Conservation (phyloP, 371 early-diverging fungal species). For the Massospora cicadina region DNA sequence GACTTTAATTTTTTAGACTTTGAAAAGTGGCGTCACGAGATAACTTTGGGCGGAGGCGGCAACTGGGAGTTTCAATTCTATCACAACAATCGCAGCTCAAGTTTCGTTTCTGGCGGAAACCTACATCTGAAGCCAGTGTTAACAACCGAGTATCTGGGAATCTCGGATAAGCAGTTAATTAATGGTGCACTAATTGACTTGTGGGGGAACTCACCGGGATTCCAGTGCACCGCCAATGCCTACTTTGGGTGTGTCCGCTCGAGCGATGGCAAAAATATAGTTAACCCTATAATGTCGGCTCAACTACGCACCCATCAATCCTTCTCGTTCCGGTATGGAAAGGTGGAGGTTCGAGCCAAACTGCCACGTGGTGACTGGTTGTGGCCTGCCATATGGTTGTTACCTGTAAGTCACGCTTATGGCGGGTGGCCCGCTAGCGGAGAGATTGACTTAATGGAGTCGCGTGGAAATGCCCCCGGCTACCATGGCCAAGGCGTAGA, state of each 20-base stretch:
- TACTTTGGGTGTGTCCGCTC: constrained; percentile 31
- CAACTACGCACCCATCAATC: constrained; percentile 27
- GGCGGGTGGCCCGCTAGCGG: constrained; percentile 55
- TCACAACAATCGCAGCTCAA: constrained; percentile 37
- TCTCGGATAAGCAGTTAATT: constrained; percentile 13
- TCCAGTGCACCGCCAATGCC: constrained; percentile 20
- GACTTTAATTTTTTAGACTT: constrained; percentile 8
- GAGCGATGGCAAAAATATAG: constrained; percentile 27
- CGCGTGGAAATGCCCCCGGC: constrained; percentile 30
- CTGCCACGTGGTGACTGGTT: constrained; percentile 48
- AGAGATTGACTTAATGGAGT: constrained; percentile 30
- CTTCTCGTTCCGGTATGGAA: constrained; percentile 31
- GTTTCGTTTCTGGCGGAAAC: constrained; percentile 37
- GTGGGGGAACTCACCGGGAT: constrained; percentile 18
- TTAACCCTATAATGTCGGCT: constrained; percentile 50
- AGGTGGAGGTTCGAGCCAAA: constrained; percentile 40
- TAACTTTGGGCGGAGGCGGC: constrained; percentile 12
- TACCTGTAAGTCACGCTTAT: constrained; percentile 40
- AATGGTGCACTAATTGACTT: constrained; percentile 19
- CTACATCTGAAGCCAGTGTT: constrained; percentile 44
- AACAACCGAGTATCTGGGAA: constrained; percentile 21
- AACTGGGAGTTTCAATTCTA: constrained; percentile 38
- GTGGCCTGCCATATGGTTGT: constrained; percentile 49
- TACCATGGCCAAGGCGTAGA: constrained; percentile 16
- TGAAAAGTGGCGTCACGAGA: constrained; percentile 9